These are phyloP conservation scores for Osmozyma mogii DNA, from an alignment of 805 yeast genomes.

Conservation along the genomic window DNA sequence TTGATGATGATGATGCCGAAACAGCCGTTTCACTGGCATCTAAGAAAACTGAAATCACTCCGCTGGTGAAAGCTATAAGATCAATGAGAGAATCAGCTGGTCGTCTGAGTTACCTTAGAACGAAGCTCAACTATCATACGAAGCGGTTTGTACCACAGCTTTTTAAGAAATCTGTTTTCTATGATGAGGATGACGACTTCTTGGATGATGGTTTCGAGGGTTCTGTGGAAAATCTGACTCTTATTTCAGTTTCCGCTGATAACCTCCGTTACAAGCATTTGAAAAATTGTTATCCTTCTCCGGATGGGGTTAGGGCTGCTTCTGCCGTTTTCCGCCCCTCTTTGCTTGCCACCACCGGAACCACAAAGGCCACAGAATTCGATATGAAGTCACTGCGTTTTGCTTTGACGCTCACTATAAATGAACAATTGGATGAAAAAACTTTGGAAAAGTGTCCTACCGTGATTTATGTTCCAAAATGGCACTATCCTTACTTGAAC, in stretches of 20 bases:
- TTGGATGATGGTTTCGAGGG: constrained; percentile 3
- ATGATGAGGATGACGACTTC: constrained; percentile 3
- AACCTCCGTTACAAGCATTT: constrained; percentile 17
- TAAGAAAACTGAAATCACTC: constrained; percentile 9
- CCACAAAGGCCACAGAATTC: constrained; percentile 47
- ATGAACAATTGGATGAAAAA: constrained; percentile 1
- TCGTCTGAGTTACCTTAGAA: constrained; percentile 5
- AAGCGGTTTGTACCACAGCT: constrained; percentile 7
- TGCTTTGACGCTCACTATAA: constrained; percentile 35
- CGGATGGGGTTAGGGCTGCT: constrained; percentile 66
- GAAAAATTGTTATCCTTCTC: constrained; percentile 31
- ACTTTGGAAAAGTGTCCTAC: constrained; percentile 34
- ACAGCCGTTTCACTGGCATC: constrained; percentile 1
- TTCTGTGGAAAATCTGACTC: constrained; percentile 5
- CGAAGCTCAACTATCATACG: constrained; percentile 7
- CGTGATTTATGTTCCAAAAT: constrained; percentile 57
- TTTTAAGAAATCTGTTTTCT: constrained; percentile 5
- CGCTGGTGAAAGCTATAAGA: constrained; percentile 7
- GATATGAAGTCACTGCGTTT: constrained; percentile 44
- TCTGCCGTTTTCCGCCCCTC: constrained; percentile 75
- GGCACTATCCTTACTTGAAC: constrained; percentile 55
- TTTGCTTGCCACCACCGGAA: constrained; percentile 58
- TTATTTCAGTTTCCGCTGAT: constrained; percentile 8
- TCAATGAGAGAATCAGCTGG: constrained; percentile 5
- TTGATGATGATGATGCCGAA: constrained; percentile 10